These are phyloP conservation scores for Yamadazyma conglobata DNA, from an alignment of 1,139 yeast genomes.

Conservation along the genomic window DNA sequence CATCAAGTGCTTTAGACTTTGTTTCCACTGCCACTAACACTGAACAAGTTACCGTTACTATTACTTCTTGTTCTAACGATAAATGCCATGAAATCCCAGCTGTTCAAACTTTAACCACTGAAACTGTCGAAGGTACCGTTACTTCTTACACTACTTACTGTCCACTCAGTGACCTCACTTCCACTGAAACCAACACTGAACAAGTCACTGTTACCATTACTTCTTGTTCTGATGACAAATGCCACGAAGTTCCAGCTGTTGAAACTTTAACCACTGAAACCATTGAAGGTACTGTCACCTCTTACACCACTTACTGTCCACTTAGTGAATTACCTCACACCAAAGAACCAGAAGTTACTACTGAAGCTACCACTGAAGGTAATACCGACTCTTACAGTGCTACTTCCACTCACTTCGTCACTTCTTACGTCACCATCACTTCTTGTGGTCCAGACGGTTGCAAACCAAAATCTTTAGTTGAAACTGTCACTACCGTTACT, in stretches of 20 bases:
- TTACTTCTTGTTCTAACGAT: conserved; percentile 44
- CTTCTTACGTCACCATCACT: conserved; percentile 17
- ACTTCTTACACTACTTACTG: conserved; percentile 25
- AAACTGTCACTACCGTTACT: conserved; percentile 21
- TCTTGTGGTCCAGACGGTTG: conserved; percentile 12
- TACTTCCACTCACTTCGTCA: conserved; percentile 14
- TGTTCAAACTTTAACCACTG: conserved; percentile 18
- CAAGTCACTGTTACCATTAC: conserved; percentile 14
- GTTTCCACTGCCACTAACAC: conserved; percentile 15
- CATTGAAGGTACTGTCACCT: conserved; percentile 39
- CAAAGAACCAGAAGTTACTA: no score
- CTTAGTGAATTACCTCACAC: conserved; percentile 21
- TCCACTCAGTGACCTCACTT: conserved; percentile 14
- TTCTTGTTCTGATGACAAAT: conserved; percentile 15
- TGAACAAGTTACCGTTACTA: conserved; percentile 27
- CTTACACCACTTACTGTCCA: conserved; percentile 51
- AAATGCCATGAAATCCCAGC: conserved; percentile 32
- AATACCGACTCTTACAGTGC: conserved; percentile 13
- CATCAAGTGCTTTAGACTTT: conserved; percentile 7
- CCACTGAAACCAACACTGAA: conserved; percentile 11
- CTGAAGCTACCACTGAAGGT: conserved; percentile 11
- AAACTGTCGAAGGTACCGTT: conserved; percentile 20
- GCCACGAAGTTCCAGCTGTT: conserved; percentile 20
- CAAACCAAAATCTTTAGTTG: conserved; percentile 9
- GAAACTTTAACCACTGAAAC: conserved; percentile 39